Base-by-base conservation (phyloP, 106 monocot species). In the Ottelia alismoides region DNA sequence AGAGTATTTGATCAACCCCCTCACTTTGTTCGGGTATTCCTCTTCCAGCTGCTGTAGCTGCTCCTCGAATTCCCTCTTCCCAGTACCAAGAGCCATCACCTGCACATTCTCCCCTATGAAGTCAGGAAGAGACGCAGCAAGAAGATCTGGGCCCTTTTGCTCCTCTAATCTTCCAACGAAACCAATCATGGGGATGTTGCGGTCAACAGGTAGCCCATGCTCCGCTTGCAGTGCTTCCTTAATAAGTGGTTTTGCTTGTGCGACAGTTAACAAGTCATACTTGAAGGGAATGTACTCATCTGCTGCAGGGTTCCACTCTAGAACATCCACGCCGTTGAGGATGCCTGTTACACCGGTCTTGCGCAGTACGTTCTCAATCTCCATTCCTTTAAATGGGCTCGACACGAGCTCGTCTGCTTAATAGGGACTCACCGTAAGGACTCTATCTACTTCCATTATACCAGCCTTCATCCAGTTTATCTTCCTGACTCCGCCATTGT, bases 81-180 rank as follows among this genome's bases (percentile, higher is more conserved):
- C 90, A 26, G 90, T 84, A 20, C 90, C 90, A 52, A 91, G 80
- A 44, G 80, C 69, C 32, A 91, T 66, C 25, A 91, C 60, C 67
- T 91, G 90, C 19, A 91, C 77, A 66, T 91, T 51, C 58, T 84
- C 79, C 0, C 68, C 57, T 28, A 81, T 68, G 67, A 91, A 64
- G 31, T 75, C 53, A 20, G 84, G 84, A 57, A 91, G 74, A 20
- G 90, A 76, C 52, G 58, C 84, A 22, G 63, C 84, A 25, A 91
- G 69, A 64, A 91, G 78, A 58, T 91, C 90, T 12, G 90, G 75
- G 20, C 90, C 90, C 57, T 91, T 91, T 71, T 91, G 90, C 61
- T 91, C 89, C 51, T 90, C 89, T 2, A 90, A 73, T 28, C 90
- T 74, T 31, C 90, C 90, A 30, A 91, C 70, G 72, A 91, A 91